Percentiles rank a stretch among this genome's conserved stretches.
Conservation (phyloP, 2,329 filamentous ascomycete species). For the Chrysosporium queenslandicum region DNA sequence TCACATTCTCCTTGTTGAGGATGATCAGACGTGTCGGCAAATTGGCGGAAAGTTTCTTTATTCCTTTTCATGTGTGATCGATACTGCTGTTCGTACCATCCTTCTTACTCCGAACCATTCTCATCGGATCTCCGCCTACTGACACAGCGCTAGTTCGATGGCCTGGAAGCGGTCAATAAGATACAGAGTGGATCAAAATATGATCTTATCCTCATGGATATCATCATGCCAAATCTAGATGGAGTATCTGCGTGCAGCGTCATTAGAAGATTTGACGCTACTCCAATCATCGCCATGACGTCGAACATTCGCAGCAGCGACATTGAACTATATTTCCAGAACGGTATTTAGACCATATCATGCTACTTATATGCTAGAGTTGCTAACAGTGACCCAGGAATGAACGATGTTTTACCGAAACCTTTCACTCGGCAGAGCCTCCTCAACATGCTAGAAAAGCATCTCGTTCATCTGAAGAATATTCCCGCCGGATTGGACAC, state of each 20-base stretch:
- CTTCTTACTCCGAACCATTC: neutral
- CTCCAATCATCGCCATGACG: conserved; percentile 95
- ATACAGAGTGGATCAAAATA: conserved; percentile 58
- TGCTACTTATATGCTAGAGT: neutral
- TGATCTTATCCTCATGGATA: conserved; percentile 73
- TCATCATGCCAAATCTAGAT: conserved; percentile 95
- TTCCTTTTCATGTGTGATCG: conserved; percentile 54
- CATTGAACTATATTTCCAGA: conserved; percentile 92
- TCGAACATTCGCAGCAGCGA: conserved; percentile 96
- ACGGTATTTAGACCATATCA: conserved; percentile 54
- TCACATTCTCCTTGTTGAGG: conserved; percentile 82
- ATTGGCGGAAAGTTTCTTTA: conserved; percentile 59
- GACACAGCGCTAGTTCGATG: conserved; percentile 55
- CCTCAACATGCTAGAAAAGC: conserved; percentile 75
- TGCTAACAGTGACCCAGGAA: conserved; percentile 48
- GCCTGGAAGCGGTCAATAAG: conserved; percentile 82
- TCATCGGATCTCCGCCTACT: conserved; percentile 2
- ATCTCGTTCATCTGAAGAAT: conserved; percentile 74
- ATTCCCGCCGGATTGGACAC: conserved; percentile 48
- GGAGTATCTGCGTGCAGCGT: conserved; percentile 90
- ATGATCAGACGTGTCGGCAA: conserved; percentile 56
- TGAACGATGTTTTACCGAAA: conserved; percentile 96
- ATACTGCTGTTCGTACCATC: conserved; percentile 47
- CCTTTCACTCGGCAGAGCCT: conserved; percentile 88
- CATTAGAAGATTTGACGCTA: conserved; percentile 74